Evolutionary conservation across 2,329 filamentous ascomycete genomes (phyloP).

Genomic region (Colletotrichum tropicale): DNA sequence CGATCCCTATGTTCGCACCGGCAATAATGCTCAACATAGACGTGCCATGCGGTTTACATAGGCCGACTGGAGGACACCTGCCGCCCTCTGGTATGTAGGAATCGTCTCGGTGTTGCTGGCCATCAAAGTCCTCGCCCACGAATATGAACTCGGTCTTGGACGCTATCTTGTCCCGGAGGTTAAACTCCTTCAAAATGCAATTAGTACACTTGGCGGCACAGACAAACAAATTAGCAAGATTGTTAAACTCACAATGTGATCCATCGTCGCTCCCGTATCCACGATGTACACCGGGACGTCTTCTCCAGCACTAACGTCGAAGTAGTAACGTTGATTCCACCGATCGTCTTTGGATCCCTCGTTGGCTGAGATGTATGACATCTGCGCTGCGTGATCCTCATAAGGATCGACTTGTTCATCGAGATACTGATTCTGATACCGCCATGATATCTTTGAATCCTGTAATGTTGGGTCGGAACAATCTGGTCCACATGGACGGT

Average conservation of each 20-base stretch:
- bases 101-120: not conserved
- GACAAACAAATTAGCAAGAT: too few species aligned
- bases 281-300: not conserved
- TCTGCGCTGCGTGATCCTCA: not conserved
- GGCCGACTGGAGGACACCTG: not conserved
- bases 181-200: too few species aligned
- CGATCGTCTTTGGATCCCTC: not conserved
- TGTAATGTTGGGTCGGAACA: not conserved
- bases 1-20: not conserved
- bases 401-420: not conserved
- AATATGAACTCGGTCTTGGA: not conserved
- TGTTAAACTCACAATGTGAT: not conserved
- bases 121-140: not conserved
- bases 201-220: too few species aligned
- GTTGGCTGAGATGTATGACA: not conserved
- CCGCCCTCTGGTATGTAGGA: not conserved
- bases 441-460: not conserved
- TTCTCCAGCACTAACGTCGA: not conserved
- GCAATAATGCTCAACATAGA: not conserved
- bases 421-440: not conserved
- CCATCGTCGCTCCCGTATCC: not conserved
- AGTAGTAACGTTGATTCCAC: not conserved
- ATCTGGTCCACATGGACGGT: not conserved
- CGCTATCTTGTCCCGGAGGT: not conserved
- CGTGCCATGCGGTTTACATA: not conserved